Conservation (phyloP, 768 basidiomycete species). For the Tylopilus sp. region DNA sequence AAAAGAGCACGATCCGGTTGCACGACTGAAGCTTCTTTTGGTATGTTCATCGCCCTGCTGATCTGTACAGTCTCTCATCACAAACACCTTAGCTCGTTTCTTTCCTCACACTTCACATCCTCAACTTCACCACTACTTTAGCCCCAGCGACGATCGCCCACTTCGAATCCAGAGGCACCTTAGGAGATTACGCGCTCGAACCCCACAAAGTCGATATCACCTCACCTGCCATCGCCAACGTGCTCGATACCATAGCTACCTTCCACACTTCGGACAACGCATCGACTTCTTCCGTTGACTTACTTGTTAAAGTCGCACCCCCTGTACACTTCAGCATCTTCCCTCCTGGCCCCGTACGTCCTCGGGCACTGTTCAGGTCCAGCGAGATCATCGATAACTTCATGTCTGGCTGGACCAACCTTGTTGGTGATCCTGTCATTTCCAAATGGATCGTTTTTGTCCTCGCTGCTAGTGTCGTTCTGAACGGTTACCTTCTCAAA, state of each 20-base stretch:
- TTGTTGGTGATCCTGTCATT: slow-evolving; percentile 92
- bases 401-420: slow-evolving; percentile 85
- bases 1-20: slow-evolving; percentile 76
- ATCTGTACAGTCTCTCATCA: background rate
- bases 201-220: slow-evolving; percentile 68
- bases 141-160: slow-evolving; percentile 58
- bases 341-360: slow-evolving; percentile 30
- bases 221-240: slow-evolving; percentile 52
- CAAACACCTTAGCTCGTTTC: slow-evolving; percentile 61
- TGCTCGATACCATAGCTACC: slow-evolving; percentile 55
- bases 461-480: slow-evolving; percentile 77
- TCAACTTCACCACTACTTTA: slow-evolving; percentile 91
- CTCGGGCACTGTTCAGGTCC: slow-evolving; percentile 33
- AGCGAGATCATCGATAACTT: slow-evolving; percentile 73
- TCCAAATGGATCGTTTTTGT: slow-evolving; percentile 93
- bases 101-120: slow-evolving; percentile 86
- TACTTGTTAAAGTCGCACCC: slow-evolving; percentile 60
- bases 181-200: slow-evolving; percentile 18
- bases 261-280: slow-evolving; percentile 17
- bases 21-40: slow-evolving; percentile 84
- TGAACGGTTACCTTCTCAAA: slow-evolving; percentile 93
- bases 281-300: slow-evolving; percentile 30
- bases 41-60: slow-evolving; percentile 37
- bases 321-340: slow-evolving; percentile 55
- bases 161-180: slow-evolving; percentile 29